These are phyloP conservation scores for Penicillium sp. DNA, from an alignment of 2,329 filamentous ascomycete genomes.

Conservation along the genomic window DNA sequence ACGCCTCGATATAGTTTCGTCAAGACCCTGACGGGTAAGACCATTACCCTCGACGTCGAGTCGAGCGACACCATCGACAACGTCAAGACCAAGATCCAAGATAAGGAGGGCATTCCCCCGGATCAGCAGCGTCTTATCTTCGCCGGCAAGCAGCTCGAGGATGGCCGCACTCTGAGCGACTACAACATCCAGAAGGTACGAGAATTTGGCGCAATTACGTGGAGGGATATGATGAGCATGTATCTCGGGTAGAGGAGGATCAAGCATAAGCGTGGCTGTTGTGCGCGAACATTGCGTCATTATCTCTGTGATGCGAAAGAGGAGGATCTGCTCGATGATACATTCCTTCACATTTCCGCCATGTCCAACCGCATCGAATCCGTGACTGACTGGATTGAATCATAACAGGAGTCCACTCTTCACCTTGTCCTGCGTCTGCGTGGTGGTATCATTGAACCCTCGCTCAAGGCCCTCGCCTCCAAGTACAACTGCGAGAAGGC, in stretches of 20 bases:
- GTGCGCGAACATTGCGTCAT: neutral
- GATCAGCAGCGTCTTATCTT: slow-evolving; percentile 99
- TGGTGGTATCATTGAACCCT: slow-evolving; percentile 99
- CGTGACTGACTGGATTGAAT: slow-evolving; percentile 29
- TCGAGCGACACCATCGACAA: slow-evolving; percentile 99
- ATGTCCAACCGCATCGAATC: slow-evolving; percentile 6
- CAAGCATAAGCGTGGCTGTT: too few relatives aligned
- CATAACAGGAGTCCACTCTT: slow-evolving; percentile 81
- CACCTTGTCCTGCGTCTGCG: slow-evolving; percentile 97
- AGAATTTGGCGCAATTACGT: slow-evolving; percentile 17
- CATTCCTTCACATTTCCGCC: slow-evolving; percentile 1
- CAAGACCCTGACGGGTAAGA: slow-evolving; percentile 99
- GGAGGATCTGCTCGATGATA: slow-evolving; percentile 2
- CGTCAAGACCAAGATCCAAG: slow-evolving; percentile 99
- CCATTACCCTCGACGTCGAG: slow-evolving; percentile 99
- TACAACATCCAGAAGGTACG: slow-evolving; percentile 99
- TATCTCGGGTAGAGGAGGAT: neutral
- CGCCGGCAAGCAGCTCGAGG: slow-evolving; percentile 97
- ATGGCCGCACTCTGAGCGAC: slow-evolving; percentile 91
- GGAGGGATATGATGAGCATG: slow-evolving; percentile 6
- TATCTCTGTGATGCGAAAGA: slow-evolving; percentile 8
- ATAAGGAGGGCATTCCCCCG: slow-evolving; percentile 97
- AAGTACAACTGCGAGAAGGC: slow-evolving; percentile 99
- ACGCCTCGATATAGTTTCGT: slow-evolving; percentile 68
- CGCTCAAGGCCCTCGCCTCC: slow-evolving; percentile 93